Evolutionary conservation across 345 rosid genomes (phyloP), one percentile per base, ranked within the genome.

Genomic region (Salix arbutifolia): DNA sequence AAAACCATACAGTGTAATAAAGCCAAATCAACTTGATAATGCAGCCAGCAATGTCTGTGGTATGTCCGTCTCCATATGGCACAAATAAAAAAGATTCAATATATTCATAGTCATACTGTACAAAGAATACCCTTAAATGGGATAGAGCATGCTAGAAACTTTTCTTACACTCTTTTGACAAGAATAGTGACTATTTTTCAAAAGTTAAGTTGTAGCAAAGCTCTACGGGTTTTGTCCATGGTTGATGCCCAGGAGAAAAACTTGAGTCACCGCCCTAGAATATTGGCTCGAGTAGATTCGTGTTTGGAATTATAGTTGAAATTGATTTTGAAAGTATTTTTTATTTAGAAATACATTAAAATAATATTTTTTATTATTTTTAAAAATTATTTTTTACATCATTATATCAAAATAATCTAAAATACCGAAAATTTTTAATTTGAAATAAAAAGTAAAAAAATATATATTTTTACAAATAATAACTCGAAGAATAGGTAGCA

Each of bases 241-340:
- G 28, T 44, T 23, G 3, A 44, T 30, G 28, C 17, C 19, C 48
- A 14, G 53, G 60, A 56, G 30, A 44, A 44, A 72, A 68, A 28
- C 67, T 42, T 30, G 67, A 72, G 76, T 28, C 50, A 46, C 38
- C 19, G n/a, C 33, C 35, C 21, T 6, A 44, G 50, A 21, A 46
- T 53, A 68, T 12, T 11, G 19, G 60, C 19, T 82, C 81, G 78
- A 62, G 77, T 46, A 48, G 85, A 78, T 53, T 80, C 72, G 30
- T 28, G 30, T 28, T 28, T 28, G 2, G 2, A 28, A 28, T 1
- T 28, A 2, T 28, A 28, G 33, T 4, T 31, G 33, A 4, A 0
- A 0, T 0, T 33, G 0, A 0, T 33, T 33, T 33, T 33, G 0
- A 0, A 33, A 33, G 1, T 33, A 5, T 33, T 33, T 33, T 33